A percentile compares a stretch with the other conserved stretches of the same genome.
These are phyloP conservation scores for Zygoascus hellenicus DNA, from an alignment of 1,139 yeast genomes.

Conservation along the genomic window DNA sequence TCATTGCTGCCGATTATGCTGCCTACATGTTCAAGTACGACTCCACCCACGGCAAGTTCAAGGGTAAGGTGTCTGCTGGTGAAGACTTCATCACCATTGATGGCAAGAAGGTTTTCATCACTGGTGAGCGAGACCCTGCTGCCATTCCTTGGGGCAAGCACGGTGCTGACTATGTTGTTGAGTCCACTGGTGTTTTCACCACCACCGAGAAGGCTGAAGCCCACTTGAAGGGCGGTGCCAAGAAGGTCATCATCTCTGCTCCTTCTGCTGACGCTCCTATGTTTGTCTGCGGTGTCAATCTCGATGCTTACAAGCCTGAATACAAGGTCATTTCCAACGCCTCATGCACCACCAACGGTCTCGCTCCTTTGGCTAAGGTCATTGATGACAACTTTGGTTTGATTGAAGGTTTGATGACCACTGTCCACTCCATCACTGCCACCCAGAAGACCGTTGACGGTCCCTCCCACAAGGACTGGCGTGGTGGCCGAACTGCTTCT, in stretches of 20 bases:
- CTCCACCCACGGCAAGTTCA: slow-evolving; percentile 75
- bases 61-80: slow-evolving; percentile 58
- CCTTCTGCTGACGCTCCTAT: slow-evolving; percentile 86
- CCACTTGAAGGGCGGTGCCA: slow-evolving; percentile 82
- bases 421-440: slow-evolving; percentile 86
- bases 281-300: slow-evolving; percentile 83
- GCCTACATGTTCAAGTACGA: slow-evolving; percentile 87
- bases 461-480: slow-evolving; percentile 92
- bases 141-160: slow-evolving; percentile 75
- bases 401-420: slow-evolving; percentile 86
- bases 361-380: slow-evolving; percentile 84
- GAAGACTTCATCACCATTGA: slow-evolving; percentile 56
- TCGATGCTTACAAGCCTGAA: slow-evolving; percentile 64
- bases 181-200: slow-evolving; percentile 89
- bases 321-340: slow-evolving; percentile 74
- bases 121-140: slow-evolving; percentile 75
- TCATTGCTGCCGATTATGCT: slow-evolving; percentile 77
- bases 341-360: slow-evolving; percentile 87
- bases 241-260: slow-evolving; percentile 84
- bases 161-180: slow-evolving; percentile 75
- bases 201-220: slow-evolving; percentile 68
- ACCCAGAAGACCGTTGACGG: slow-evolving; percentile 90
- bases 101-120: slow-evolving; percentile 63
- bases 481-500: slow-evolving; percentile 91
- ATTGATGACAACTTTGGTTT: slow-evolving; percentile 74